Percentiles rank a stretch among this genome's conserved stretches.
Conservation (phyloP, 331 rosid genomes). For the Malus hybrid region DNA sequence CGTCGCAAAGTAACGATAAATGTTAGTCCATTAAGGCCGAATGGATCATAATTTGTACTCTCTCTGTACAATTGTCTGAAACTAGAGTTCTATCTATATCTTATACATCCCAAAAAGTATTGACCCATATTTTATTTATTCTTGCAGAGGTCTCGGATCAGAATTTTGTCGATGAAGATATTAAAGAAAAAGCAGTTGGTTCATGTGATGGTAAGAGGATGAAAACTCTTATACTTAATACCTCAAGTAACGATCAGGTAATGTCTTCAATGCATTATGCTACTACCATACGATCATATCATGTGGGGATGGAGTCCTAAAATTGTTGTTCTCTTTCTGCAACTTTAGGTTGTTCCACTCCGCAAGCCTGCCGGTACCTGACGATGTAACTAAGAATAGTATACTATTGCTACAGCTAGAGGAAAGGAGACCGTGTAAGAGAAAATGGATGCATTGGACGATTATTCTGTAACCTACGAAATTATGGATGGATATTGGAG, state of each 20-base stretch:
- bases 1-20: neutral
- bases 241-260: conserved; percentile 48
- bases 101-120: neutral
- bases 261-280: neutral
- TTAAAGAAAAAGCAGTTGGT: conserved; percentile 15
- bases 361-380: conserved; percentile 3
- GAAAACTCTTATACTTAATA: conserved; percentile 15
- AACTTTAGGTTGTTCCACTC: conserved; percentile 26
- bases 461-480: neutral
- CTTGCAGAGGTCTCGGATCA: conserved; percentile 80
- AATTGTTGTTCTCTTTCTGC: neutral
- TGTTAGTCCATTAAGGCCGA: neutral
- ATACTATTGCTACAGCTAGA: neutral
- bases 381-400: neutral
- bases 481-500: neutral
- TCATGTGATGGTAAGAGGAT: conserved; percentile 30
- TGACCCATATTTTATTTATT: neutral
- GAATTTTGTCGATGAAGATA: conserved; percentile 67
- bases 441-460: neutral
- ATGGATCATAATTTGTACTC: neutral
- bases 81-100: too few relatives aligned
- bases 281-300: neutral
- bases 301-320: neutral
- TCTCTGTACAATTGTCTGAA: neutral
- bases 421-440: neutral